A percentile compares a stretch with the other conserved stretches of the same genome.
phyloP scores from a whole-genome alignment of 78 protist species.

The Trichosphaerium sp. region DNA sequence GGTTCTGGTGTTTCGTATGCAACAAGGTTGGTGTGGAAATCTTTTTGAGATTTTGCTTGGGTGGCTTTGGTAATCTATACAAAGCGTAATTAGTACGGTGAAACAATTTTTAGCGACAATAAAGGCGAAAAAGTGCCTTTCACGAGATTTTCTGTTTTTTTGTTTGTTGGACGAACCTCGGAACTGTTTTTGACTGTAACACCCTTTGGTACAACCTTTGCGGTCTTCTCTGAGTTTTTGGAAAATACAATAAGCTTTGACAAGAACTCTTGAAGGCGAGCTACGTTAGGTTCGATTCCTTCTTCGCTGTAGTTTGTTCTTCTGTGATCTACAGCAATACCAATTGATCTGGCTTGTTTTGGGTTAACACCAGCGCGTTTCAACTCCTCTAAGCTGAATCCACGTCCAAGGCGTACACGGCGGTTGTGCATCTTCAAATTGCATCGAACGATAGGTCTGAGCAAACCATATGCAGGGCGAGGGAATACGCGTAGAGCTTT shows the following conservation, averaged over 20 bases:
- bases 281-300: conserved; percentile 57
- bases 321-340: conserved; percentile 91
- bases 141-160: too few species aligned
- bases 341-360: conserved; percentile 64
- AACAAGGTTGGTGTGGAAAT: too few species aligned
- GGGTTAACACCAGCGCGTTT: conserved; percentile 53
- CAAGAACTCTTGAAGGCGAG: conserved; percentile 80
- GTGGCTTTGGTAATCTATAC: too few species aligned
- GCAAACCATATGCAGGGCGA: conserved; percentile 75
- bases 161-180: too few species aligned
- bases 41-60: too few species aligned
- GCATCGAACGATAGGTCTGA: conserved; percentile 86
- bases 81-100: too few species aligned
- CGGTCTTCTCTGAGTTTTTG: not conserved
- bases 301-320: conserved; percentile 70
- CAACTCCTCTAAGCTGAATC: conserved; percentile 91
- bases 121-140: too few species aligned
- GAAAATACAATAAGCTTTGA: conserved; percentile 70
- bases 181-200: too few species aligned
- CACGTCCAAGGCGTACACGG: conserved; percentile 80
- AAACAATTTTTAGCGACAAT: too few species aligned
- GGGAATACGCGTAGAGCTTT: conserved; percentile 71
- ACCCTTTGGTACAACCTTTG: too few species aligned
- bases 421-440: conserved; percentile 74
- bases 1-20: too few species aligned